Percentiles rank a stretch among this genome's conserved stretches.
Conservation (phyloP, 2,329 filamentous ascomycete species). For the Periconia sp. region DNA sequence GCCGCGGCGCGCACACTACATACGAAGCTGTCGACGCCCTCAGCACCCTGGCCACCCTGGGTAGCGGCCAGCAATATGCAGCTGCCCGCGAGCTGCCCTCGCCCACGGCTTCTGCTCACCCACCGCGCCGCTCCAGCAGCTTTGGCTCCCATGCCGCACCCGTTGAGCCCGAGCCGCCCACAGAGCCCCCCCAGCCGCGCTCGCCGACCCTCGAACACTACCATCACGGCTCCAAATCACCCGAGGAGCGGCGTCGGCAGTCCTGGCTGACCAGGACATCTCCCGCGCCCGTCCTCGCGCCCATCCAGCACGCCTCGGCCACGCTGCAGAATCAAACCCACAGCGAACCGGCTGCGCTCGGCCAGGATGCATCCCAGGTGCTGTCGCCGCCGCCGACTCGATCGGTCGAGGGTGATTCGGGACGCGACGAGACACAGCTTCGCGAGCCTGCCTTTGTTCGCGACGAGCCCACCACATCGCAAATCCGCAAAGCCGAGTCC, state of each 20-base stretch:
- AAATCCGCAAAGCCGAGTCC: conserved; percentile 24
- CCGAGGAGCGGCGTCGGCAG: conserved; percentile 50
- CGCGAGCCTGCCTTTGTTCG: conserved; percentile 39
- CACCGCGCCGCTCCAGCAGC: conserved; percentile 42
- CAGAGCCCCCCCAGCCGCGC: conserved; percentile 37
- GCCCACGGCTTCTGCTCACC: conserved; percentile 34
- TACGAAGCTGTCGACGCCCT: conserved; percentile 50
- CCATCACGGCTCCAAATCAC: conserved; percentile 53
- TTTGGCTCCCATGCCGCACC: conserved; percentile 40
- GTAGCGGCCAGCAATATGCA: conserved; percentile 39
- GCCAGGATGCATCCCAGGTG: conserved; percentile 32
- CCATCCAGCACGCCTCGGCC: conserved; percentile 44
- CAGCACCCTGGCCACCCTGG: conserved; percentile 41
- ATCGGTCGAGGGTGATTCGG: conserved; percentile 13
- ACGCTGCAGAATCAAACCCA: conserved; percentile 27
- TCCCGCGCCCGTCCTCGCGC: conserved; percentile 47
- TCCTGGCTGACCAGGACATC: conserved; percentile 38
- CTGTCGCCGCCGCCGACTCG: conserved; percentile 22
- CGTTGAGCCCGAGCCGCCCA: conserved; percentile 48
- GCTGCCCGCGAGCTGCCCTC: conserved; percentile 37
- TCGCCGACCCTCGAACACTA: conserved; percentile 57
- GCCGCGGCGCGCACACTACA: conserved; percentile 25
- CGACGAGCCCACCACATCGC: conserved; percentile 32
- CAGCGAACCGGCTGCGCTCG: conserved; percentile 23
- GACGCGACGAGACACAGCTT: conserved; percentile 30